These are phyloP conservation scores for Vigna angularis DNA, from an alignment of 306 rosid species.

Conservation along the genomic window DNA sequence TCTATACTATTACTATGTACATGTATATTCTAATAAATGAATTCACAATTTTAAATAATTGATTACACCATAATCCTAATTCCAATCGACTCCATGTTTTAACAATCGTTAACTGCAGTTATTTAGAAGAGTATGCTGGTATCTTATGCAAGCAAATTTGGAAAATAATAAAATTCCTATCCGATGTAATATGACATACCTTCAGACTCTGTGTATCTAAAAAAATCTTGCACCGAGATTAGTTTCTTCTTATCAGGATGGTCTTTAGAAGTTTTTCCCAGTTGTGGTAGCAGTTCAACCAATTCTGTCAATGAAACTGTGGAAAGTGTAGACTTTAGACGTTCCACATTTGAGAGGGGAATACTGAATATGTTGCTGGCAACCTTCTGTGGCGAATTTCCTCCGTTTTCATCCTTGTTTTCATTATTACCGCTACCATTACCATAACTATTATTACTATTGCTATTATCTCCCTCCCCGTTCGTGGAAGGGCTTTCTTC, in stretches of 20 bases:
- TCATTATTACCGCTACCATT: conserved; percentile 48
- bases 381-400: conserved; percentile 79
- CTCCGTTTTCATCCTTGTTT: conserved; percentile 66
- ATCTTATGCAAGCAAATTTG: conserved; percentile 35
- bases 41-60: conserved; percentile 18
- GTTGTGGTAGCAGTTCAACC: conserved; percentile 87
- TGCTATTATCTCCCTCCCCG: conserved; percentile 60
- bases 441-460: background rate
- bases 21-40: background rate
- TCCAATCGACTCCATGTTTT: conserved; percentile 13
- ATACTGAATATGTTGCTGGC: conserved; percentile 82
- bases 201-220: conserved; percentile 98
- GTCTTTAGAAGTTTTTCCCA: conserved; percentile 80
- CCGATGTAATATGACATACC: conserved; percentile 59
- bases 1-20: background rate
- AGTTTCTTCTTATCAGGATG: conserved; percentile 98
- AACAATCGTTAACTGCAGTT: conserved; percentile 15
- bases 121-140: conserved; percentile 8
- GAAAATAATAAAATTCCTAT: background rate
- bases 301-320: conserved; percentile 88
- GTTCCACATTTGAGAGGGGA: conserved; percentile 97
- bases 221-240: conserved; percentile 94
- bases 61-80: conserved; percentile 9
- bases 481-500: conserved; percentile 73
- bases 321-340: conserved; percentile 87